Evolutionary conservation across 495 filamentous ascomycete species (phyloP).

Genomic region (Chaetomidium leptoderma): DNA sequence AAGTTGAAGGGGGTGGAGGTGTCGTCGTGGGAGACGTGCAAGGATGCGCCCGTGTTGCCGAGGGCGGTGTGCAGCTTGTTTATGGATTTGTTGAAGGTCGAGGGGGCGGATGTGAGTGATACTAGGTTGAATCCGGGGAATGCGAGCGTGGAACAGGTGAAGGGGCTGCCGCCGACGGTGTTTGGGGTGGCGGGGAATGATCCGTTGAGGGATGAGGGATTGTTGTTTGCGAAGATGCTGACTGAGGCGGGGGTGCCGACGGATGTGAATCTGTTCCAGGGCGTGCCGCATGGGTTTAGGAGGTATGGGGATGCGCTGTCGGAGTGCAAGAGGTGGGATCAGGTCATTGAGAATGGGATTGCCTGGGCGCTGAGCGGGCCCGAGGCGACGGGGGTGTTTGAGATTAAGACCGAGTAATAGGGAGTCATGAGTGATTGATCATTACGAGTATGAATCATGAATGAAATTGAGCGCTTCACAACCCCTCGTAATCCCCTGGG

Average conservation of each 20-base stretch:
- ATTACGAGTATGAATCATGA: too few relatives aligned
- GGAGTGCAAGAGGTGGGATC: conserved; percentile 40
- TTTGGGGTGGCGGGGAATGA: conserved; percentile 25
- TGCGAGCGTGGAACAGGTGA: conserved; percentile 36
- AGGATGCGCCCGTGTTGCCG: conserved; percentile 40
- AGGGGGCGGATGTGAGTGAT: conserved; percentile 21
- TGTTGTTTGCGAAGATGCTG: conserved; percentile 42
- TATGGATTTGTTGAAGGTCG: conserved; percentile 30
- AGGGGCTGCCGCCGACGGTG: conserved; percentile 38
- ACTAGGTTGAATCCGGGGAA: conserved; percentile 39
- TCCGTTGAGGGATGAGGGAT: conserved; percentile 44
- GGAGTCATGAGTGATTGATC: too few relatives aligned
- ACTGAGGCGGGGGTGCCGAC: conserved; percentile 45
- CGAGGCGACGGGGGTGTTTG: too few relatives aligned
- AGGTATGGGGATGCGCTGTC: conserved; percentile 35
- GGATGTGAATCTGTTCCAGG: conserved; percentile 41
- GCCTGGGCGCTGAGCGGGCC: conserved; percentile 41
- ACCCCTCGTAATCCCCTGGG: too few relatives aligned
- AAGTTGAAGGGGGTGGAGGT: conserved; percentile 32
- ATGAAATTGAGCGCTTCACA: too few relatives aligned
- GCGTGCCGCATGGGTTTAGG: conserved; percentile 47
- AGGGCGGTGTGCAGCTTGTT: conserved; percentile 33
- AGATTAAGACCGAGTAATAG: too few relatives aligned
- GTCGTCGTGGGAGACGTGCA: conserved; percentile 38
- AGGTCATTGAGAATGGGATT: conserved; percentile 41